Base-by-base conservation (phyloP, 1,284 basidiomycete species). In the Heterobasidion parviporum region DNA sequence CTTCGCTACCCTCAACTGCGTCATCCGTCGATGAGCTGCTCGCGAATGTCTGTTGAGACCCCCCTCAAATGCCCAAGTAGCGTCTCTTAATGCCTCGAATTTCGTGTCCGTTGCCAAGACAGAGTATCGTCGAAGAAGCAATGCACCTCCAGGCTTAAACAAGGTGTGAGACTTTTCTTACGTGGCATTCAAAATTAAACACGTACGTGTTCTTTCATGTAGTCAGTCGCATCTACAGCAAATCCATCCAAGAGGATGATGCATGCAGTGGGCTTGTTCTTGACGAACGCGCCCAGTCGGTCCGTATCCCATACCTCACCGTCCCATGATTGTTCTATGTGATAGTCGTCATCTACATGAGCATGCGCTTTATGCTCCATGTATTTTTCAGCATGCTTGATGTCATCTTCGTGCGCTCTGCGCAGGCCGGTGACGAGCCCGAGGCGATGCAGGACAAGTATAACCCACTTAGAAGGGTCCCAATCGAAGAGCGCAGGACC, bases 401-500 rank as follows among this genome's bases (percentile, higher is more conserved):
- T 73, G 62, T 90, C 88, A 7, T 75, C 68, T 8, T 78, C 66
- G n/a, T 79, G 73, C 0, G 85, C 87, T 15, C 74, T 74, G 59
- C 81, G 70, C 54, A 84, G 65, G 63, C 79, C 66, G 57, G 70
- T 72, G 55, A 72, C 79, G 0, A 85, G 68, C 0, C 85, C 84
- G 44, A 83, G 64, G n/a, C 63, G 63, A 62, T 85, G 72, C 7
- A 91, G 72, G 2, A 70, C 52, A 32, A 80, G 66, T 51, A 91
- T 91, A 44, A 85, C 78, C 88, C 88, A 90, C 69, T 90, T 91
- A 2, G 86, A 86, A 0, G 89, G 88, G 68, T 92, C 89, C 87
- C 87, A 92, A 61, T 87, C 85, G 38, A 75, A 67, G 3, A 56
- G 51, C 15, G 76, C 75, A 3, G 85, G 83, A 0, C 83, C 85